Evolutionary conservation across 1,139 yeast species (phyloP).

Genomic region (Candida anutae): DNA sequence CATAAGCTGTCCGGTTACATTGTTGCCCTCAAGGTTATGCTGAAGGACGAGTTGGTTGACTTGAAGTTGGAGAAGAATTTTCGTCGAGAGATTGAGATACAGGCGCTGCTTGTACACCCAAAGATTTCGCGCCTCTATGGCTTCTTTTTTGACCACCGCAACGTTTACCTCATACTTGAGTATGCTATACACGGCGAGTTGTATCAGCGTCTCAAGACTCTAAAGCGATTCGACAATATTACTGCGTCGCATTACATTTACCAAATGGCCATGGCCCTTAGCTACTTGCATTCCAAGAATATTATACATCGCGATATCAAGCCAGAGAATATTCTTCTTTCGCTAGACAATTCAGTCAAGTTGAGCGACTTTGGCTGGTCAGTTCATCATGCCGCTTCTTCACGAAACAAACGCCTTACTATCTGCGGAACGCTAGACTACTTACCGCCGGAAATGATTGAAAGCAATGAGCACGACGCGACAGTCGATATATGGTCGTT

Average conservation of each 20-base stretch:
- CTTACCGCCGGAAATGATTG: constrained; percentile 93
- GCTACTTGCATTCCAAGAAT: constrained; percentile 67
- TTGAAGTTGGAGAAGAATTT: constrained; percentile 83
- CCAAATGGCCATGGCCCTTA: constrained; percentile 76
- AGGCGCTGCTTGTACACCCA: constrained; percentile 66
- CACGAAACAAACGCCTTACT: constrained; percentile 59
- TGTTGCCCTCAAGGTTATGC: constrained; percentile 89
- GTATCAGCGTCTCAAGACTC: constrained; percentile 59
- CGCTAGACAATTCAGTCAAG: constrained; percentile 65
- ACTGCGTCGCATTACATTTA: constrained; percentile 72
- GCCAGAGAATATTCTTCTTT: constrained; percentile 81
- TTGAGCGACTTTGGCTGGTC: constrained; percentile 98
- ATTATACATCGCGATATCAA: constrained; percentile 89
- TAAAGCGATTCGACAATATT: constrained; percentile 61
- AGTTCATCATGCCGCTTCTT: constrained; percentile 26
- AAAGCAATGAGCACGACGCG: constrained; percentile 69
- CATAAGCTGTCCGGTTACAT: constrained; percentile 71
- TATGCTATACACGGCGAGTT: constrained; percentile 84
- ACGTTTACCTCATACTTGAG: constrained; percentile 80
- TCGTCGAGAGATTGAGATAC: constrained; percentile 87
- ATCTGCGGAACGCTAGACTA: constrained; percentile 95
- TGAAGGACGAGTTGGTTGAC: constrained; percentile 66
- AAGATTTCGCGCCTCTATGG: constrained; percentile 78
- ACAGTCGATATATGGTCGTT: constrained; percentile 89
- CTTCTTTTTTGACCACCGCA: constrained; percentile 70